phyloP scores from a whole-genome alignment of 2,329 filamentous ascomycete species.

The Rutstroemia sp. region DNA sequence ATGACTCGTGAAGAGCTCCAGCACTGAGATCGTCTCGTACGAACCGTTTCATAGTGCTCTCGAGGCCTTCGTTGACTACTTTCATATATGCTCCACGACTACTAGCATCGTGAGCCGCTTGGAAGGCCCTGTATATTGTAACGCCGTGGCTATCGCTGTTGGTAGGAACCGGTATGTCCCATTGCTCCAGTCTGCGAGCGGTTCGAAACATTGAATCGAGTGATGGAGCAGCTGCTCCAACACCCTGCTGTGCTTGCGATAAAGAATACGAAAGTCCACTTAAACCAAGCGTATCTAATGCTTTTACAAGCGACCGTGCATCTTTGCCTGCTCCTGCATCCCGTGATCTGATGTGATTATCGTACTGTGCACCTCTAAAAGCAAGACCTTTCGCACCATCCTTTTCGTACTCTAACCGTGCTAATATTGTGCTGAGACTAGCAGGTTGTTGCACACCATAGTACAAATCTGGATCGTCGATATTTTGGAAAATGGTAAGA shows the following conservation, averaged over 20 bases:
- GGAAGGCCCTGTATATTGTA: slow-evolving; percentile 72
- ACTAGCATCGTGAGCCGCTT: slow-evolving; percentile 63
- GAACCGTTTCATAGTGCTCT: slow-evolving; percentile 52
- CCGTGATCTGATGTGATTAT: slow-evolving; percentile 66
- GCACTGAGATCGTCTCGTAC: slow-evolving; percentile 41
- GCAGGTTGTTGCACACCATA: slow-evolving; percentile 81
- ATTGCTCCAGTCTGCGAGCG: slow-evolving; percentile 77
- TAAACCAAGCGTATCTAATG: slow-evolving; percentile 73
- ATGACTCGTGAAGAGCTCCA: slow-evolving; percentile 43
- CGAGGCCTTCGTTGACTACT: slow-evolving; percentile 57
- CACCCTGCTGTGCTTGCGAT: slow-evolving; percentile 57
- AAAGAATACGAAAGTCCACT: slow-evolving; percentile 80
- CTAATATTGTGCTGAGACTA: slow-evolving; percentile 68
- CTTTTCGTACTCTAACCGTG: slow-evolving; percentile 80
- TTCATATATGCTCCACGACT: slow-evolving; percentile 45
- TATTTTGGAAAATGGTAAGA: slow-evolving; percentile 77
- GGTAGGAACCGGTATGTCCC: slow-evolving; percentile 76
- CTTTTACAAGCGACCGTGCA: slow-evolving; percentile 63
- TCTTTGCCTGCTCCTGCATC: slow-evolving; percentile 51
- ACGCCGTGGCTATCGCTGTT: slow-evolving; percentile 55
- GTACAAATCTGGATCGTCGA: slow-evolving; percentile 93
- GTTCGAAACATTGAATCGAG: slow-evolving; percentile 70
- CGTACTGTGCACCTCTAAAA: slow-evolving; percentile 85
- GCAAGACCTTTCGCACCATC: slow-evolving; percentile 81
- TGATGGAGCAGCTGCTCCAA: slow-evolving; percentile 48